Percentiles rank a stretch among this genome's conserved stretches.
phyloP scores from a whole-genome alignment of 345 rosid genomes.

The Eucalyptus polyanthemos region DNA sequence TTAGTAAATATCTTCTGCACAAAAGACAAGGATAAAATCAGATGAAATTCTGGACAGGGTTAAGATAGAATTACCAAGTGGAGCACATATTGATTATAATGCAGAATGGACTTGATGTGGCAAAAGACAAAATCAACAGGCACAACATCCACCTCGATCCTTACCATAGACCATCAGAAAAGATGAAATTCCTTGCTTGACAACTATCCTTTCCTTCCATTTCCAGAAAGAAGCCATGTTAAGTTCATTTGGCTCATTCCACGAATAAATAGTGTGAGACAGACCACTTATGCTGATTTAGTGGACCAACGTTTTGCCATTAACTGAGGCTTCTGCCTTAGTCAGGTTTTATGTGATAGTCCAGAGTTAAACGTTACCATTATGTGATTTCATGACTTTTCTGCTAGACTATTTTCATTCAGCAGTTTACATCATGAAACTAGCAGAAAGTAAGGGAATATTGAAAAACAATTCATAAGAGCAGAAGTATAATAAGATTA shows the following conservation, averaged over 20 bases:
- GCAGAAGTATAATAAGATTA: neutral
- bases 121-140: neutral
- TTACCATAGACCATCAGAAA: neutral
- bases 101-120: neutral
- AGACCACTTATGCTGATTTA: neutral
- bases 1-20: neutral
- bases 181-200: neutral
- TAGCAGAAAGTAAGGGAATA: neutral
- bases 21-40: neutral
- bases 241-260: neutral
- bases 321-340: neutral
- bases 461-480: neutral
- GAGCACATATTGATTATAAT: neutral
- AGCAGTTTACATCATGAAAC: neutral
- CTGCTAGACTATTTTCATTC: neutral
- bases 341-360: neutral
- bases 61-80: neutral
- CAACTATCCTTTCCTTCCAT: neutral
- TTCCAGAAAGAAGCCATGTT: neutral
- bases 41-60: neutral
- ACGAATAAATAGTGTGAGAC: neutral
- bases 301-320: neutral
- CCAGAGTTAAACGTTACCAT: neutral
- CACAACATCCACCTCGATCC: neutral
- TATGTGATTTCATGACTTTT: neutral